Conservation (phyloP, 2,329 filamentous ascomycete species). For the Aspergillus neoniger region DNA sequence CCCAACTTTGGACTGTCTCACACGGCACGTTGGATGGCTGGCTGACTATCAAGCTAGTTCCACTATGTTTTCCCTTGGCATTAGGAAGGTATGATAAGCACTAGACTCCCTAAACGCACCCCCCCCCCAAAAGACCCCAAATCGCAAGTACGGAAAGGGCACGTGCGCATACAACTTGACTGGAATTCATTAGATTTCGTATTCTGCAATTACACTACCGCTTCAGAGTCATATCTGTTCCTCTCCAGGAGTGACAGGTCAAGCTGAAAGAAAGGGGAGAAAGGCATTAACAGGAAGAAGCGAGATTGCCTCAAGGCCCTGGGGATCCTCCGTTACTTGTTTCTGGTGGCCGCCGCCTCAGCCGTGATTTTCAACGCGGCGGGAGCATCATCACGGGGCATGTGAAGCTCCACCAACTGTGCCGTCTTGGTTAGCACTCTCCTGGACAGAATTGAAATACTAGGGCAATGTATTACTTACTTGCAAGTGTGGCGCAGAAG, state of each 20-base stretch:
- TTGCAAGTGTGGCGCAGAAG: constrained; percentile 51
- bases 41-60: background rate
- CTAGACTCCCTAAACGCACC: background rate
- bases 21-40: background rate
- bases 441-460: background rate
- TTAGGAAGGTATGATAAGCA: background rate
- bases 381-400: constrained; percentile 78
- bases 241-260: background rate
- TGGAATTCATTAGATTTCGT: background rate
- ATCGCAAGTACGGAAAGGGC: background rate
- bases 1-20: background rate
- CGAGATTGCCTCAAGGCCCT: background rate
- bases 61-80: background rate
- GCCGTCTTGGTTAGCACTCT: constrained; percentile 24
- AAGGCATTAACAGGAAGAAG: background rate
- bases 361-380: constrained; percentile 69
- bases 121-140: background rate
- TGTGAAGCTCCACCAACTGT: constrained; percentile 79
- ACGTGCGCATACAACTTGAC: background rate
- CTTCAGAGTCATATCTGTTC: background rate
- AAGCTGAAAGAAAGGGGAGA: background rate
- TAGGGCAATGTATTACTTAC: constrained; percentile 28
- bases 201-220: background rate
- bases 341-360: constrained; percentile 68
- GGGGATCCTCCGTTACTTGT: constrained; percentile 39